Evolutionary conservation across 257 asterid genomes (phyloP).

Genomic region (Ligustrum vulgare): DNA sequence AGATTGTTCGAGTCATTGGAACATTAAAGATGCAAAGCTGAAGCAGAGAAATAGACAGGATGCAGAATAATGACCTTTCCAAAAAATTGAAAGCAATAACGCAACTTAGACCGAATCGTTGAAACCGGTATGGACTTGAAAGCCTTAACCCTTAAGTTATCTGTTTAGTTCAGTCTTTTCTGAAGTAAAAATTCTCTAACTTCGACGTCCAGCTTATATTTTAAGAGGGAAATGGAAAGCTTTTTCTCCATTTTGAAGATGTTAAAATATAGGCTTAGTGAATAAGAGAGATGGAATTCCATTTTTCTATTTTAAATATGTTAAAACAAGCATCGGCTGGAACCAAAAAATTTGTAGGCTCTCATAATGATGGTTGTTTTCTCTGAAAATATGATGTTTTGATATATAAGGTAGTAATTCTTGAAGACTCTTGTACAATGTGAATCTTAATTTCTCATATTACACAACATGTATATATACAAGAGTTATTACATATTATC

Average conservation of each 20-base stretch:
- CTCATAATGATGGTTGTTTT: background rate
- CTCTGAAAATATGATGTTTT: background rate
- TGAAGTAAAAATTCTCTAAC: background rate
- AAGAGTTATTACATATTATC: too few relatives aligned
- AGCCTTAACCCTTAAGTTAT: background rate
- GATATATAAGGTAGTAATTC: background rate
- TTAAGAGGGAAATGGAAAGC: background rate
- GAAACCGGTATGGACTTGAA: background rate
- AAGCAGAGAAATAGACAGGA: background rate
- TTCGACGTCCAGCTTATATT: background rate
- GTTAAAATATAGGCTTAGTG: background rate
- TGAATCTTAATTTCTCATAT: too few relatives aligned
- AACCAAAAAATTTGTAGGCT: background rate
- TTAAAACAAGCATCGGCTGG: background rate
- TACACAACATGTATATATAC: too few relatives aligned
- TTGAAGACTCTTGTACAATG: too few relatives aligned
- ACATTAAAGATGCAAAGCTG: constrained; percentile 7
- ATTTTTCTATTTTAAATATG: background rate
- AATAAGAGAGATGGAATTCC: background rate
- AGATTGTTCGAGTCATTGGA: constrained; percentile 2
- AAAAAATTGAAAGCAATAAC: background rate
- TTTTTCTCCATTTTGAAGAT: constrained; percentile 16
- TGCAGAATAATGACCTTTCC: background rate
- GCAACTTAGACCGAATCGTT: background rate
- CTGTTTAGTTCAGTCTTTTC: background rate